Conservation (phyloP, 2,329 filamentous ascomycete species). For the Davidsoniella eucalypti region DNA sequence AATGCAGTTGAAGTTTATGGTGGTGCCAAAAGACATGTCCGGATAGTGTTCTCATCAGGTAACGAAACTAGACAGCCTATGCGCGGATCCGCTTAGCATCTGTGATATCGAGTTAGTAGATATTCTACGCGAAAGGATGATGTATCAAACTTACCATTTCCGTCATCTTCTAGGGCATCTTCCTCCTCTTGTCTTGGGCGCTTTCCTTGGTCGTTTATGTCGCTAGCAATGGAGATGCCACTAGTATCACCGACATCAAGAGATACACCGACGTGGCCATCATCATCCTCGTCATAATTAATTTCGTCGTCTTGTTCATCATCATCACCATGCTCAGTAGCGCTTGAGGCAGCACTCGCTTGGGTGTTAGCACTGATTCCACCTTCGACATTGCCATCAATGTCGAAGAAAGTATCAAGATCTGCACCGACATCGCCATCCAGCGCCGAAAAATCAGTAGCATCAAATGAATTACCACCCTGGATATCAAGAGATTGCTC, state of each 20-base stretch:
- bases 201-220: constrained; percentile 12
- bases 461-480: constrained; percentile 4
- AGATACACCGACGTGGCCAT: constrained; percentile 7
- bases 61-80: neutral
- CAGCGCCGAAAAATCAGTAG: constrained; percentile 4
- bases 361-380: neutral
- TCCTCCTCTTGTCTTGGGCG: constrained; percentile 6
- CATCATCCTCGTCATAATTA: constrained; percentile 12
- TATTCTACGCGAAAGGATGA: neutral
- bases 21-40: neutral
- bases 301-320: constrained; percentile 12
- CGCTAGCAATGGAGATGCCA: constrained; percentile 6
- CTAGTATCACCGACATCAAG: constrained; percentile 11
- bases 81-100: constrained; percentile 10
- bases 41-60: neutral
- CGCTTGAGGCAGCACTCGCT: constrained; percentile 5
- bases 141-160: constrained; percentile 7
- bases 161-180: constrained; percentile 1
- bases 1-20: neutral
- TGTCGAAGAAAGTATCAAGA: constrained; percentile 8
- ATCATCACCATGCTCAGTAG: constrained; percentile 11
- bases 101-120: neutral
- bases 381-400: neutral
- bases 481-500: constrained; percentile 3
- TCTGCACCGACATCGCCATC: constrained; percentile 7